Conservation (phyloP, 805 yeast genomes). For the Pichia cabralensis region DNA sequence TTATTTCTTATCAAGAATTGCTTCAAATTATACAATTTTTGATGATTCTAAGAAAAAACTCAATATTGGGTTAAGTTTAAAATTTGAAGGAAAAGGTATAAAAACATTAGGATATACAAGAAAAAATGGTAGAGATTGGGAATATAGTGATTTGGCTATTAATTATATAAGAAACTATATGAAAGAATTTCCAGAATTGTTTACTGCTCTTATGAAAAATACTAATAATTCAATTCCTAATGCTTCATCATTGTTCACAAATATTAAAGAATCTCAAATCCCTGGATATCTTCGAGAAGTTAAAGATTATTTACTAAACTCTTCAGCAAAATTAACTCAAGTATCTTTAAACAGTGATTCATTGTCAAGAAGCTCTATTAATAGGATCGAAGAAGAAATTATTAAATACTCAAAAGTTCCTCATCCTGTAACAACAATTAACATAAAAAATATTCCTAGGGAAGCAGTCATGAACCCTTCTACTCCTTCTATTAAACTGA, state of each 20-base stretch:
- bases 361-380: constrained; percentile 54
- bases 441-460: constrained; percentile 73
- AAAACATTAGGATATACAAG: constrained; percentile 86
- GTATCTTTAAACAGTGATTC: constrained; percentile 75
- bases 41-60: constrained; percentile 40
- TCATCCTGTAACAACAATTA: constrained; percentile 39
- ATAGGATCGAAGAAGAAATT: constrained; percentile 54
- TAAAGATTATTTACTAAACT: constrained; percentile 37
- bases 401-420: constrained; percentile 35
- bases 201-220: constrained; percentile 26
- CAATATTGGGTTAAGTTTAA: constrained; percentile 77
- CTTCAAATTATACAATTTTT: constrained; percentile 59
- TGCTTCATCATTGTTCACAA: constrained; percentile 28
- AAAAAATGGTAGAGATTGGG: constrained; percentile 64
- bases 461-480: constrained; percentile 72
- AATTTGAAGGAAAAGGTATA: constrained; percentile 66
- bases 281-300: constrained; percentile 30
- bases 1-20: constrained; percentile 62
- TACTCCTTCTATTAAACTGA: constrained; percentile 59
- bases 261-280: constrained; percentile 31
- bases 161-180: constrained; percentile 54
- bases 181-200: constrained; percentile 50
- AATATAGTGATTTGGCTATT: constrained; percentile 66
- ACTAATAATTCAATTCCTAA: constrained; percentile 28
- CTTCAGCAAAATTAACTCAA: constrained; percentile 37